Percentiles rank a stretch among this genome's conserved stretches.
phyloP scores from a whole-genome alignment of 2,329 filamentous ascomycete genomes.

The Beauveria bassiana region DNA sequence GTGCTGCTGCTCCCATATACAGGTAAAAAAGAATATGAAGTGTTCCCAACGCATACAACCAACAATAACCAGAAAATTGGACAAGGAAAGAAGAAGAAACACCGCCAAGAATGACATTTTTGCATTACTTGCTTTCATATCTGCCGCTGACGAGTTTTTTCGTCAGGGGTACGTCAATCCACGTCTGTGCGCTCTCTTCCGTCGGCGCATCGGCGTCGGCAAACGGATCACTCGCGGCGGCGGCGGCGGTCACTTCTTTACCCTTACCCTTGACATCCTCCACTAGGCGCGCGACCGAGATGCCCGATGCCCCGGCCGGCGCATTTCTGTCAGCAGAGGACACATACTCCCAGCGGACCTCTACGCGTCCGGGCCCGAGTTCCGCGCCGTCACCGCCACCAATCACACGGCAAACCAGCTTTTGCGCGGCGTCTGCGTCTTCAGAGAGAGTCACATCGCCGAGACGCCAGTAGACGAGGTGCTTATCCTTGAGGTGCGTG shows the following conservation, averaged over 20 bases:
- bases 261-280: conserved; percentile 42
- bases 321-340: conserved; percentile 26
- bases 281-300: conserved; percentile 50
- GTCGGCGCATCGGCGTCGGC: conserved; percentile 39
- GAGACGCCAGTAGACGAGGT: conserved; percentile 72
- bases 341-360: conserved; percentile 69
- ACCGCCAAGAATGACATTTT: neutral
- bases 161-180: conserved; percentile 58
- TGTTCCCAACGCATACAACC: neutral
- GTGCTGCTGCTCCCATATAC: neutral
- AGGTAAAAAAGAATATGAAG: neutral
- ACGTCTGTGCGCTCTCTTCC: conserved; percentile 31
- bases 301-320: conserved; percentile 41
- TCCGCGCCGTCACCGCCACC: conserved; percentile 61
- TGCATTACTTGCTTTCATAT: conserved; percentile 49
- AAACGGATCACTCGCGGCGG: conserved; percentile 52
- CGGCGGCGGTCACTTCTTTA: conserved; percentile 29
- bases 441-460: conserved; percentile 63
- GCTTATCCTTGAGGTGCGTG: conserved; percentile 71
- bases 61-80: neutral
- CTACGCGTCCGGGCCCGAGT: conserved; percentile 66
- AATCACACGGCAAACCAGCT: conserved; percentile 71
- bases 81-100: neutral
- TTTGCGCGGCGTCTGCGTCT: conserved; percentile 52
- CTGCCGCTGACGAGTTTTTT: conserved; percentile 68